These are phyloP conservation scores for Saccharomyces hybrid DNA, from an alignment of 1,139 yeast species.

Conservation along the genomic window DNA sequence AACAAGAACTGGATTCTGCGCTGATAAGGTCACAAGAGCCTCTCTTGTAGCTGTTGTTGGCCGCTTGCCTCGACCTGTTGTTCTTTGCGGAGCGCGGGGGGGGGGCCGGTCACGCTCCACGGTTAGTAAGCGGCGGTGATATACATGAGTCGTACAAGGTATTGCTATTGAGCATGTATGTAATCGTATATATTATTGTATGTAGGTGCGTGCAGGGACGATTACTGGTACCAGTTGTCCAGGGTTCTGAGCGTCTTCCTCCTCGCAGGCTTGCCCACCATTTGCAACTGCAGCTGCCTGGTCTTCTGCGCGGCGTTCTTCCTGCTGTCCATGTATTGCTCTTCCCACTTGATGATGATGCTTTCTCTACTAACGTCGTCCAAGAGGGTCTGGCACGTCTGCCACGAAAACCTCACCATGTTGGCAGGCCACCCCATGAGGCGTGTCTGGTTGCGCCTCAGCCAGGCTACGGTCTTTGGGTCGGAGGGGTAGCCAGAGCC, in stretches of 20 bases:
- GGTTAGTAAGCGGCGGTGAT: background rate
- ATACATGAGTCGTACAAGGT: background rate
- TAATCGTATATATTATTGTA: too few relatives aligned
- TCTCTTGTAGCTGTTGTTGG: background rate
- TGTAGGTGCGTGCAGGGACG: background rate
- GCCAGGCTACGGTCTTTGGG: constrained; percentile 74
- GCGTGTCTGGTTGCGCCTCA: constrained; percentile 49
- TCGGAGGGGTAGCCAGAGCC: constrained; percentile 97
- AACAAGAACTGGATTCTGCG: background rate
- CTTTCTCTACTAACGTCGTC: constrained; percentile 41
- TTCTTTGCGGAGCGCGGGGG: constrained; percentile 2
- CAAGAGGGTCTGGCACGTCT: constrained; percentile 73
- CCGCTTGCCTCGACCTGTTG: background rate
- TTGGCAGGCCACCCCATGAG: constrained; percentile 83
- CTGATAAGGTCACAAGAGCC: background rate
- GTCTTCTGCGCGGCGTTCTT: constrained; percentile 5
- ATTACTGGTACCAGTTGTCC: constrained; percentile 26
- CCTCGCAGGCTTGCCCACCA: background rate
- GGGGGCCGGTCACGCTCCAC: background rate
- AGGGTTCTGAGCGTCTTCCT: constrained; percentile 14
- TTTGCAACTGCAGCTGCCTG: constrained; percentile 3
- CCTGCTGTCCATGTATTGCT: constrained; percentile 36
- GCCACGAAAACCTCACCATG: constrained; percentile 86
- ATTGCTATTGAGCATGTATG: too few relatives aligned
- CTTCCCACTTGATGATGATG: constrained; percentile 48